Evolutionary conservation across 1,139 yeast genomes (phyloP), one percentile per base, ranked within the genome.

Genomic region (Pichia sp.): DNA sequence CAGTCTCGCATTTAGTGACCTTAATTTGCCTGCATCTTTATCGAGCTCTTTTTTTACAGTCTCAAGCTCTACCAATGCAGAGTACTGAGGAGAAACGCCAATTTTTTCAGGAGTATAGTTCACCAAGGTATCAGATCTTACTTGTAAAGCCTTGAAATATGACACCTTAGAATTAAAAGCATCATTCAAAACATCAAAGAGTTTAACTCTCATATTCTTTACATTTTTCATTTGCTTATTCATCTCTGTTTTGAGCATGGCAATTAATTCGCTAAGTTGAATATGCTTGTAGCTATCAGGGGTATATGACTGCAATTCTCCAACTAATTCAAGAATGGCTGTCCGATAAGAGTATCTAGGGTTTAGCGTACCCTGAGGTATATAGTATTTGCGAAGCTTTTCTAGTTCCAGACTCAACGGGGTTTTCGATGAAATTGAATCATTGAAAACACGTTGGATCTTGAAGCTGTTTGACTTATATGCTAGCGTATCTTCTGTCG

Each of bases 141-240:
- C 85, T 68, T 93, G 99, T 48, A 93, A 76, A 60, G 89, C 93
- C 61, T 84, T 83, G 71, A 84, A 93, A 67, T 90, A 93, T 48
- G 80, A 89, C 49, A 92, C 78, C 57, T 95, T 81, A 6, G 85
- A 75, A 68, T 93, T 93, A 70, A 84, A 92, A 0, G 87, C 78
- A 32, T 79, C 78, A 60, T 89, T 84, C 57, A 88, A 76, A 45
- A 72, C 72, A 32, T 78, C 75, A 51, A 81, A 74, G 19, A 81
- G 71, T 56, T 78, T 79, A 32, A 75, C 73, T 29, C 62, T 53
- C 52, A 64, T 47, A 8, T 44, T 30, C 1, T 47, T 54, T 5
- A 62, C 43, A 47, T 61, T 61, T 50, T 63, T 64, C 45, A 61
- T 54, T 49, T 67, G 68, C 1, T 10, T 11, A 10, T 59, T 64